Base-by-base conservation (phyloP, 768 basidiomycete species). In the Mycena capillaripes region DNA sequence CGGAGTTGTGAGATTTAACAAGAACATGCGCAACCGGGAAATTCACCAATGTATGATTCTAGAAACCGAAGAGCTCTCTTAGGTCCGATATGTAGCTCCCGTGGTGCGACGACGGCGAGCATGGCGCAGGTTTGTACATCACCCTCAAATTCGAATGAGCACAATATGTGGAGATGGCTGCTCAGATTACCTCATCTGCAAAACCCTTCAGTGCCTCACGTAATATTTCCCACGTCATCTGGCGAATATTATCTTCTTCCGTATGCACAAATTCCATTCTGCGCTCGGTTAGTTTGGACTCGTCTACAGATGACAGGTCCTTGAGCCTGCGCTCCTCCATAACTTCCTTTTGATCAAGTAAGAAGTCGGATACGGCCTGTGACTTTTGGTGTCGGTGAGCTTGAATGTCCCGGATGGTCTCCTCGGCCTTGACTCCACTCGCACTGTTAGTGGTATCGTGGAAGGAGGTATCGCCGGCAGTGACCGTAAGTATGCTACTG, bases 101-200 rank as follows among this genome's bases (percentile, higher is more conserved):
- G 76, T 0, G 87, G 84, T 9, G 91, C 93, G 23, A 95, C 82
- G 1, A 93, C 76, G 4, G 89, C 85, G 19, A 96, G 78, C 86
- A 93, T 89, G 1, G 93, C 90, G 80, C 94, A 95, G 86, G 91
- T 93, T 76, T 95, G 95, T 1, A 95, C 84, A 76, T 96, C 92
- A 17, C 95, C 95, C 92, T 95, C 25, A 53, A 66, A 75, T 30
- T 72, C 30, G 67, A 68, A 50, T 64, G 46, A 65, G 48, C 38
- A 17, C 29, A 67, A 25, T 59, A 62, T 30, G 56, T 7, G 14
- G 12, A 58, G 32, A 16, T 4, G 11, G 11, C 36, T 14, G 10
- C 29, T 9, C n/a, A 21, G 71, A 79, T 29, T 68, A 93, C 93
- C 82, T 90, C 83, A 69, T 92, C 90, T 2, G 89, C 88, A 76